Base-by-base conservation (phyloP, 441 rosid genomes). In the Hura crepitans region DNA sequence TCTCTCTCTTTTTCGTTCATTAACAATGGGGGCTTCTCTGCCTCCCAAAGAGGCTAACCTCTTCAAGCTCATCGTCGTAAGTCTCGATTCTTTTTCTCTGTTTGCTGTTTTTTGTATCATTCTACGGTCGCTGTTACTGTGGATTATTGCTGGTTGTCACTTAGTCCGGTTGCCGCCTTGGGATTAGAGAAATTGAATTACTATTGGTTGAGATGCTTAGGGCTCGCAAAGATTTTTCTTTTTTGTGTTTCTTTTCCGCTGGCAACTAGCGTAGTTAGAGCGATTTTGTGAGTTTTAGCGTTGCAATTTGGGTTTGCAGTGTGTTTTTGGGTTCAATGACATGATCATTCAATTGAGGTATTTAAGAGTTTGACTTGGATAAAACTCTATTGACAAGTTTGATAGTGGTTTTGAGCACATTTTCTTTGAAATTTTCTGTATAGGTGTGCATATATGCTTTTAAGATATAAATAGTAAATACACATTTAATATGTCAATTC, bases 31-130 rank as follows among this genome's bases (percentile, higher is more conserved):
- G 58, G 93, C 97, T 73, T 87, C 99, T 54, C 84, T 96, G 86
- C 99, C 99, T 82, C 86, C 96, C 58, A 96, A 96, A 83, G 99
- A 96, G 86, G 99, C 99, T 72, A 96, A 91, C 82, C 99, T 90
- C 84, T 96, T 96, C 91, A 96, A 96, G 83, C 93, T 90, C 92
- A 96, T 96, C 86, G 97, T 93, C 80, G 99, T 93, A 93, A 74
- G 95, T 80, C 71, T 75, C 71, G 75, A 71, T 74, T 80, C 79
- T 56, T 11, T 25, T 6, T 45, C 5, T 57, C 45, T 57, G 0
- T 57, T 57, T 15, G 10, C 7, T 33, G 37, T 57, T 57, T 57
- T 59, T 1, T 46, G 33, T 37, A 30, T 71, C 10, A 11, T 54
- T 10, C 22, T 43, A 30, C 22, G 63, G 53, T 68, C 67, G 61